These are phyloP conservation scores for Pascua guehoae DNA, from an alignment of 1,284 basidiomycete species.

Conservation along the genomic window DNA sequence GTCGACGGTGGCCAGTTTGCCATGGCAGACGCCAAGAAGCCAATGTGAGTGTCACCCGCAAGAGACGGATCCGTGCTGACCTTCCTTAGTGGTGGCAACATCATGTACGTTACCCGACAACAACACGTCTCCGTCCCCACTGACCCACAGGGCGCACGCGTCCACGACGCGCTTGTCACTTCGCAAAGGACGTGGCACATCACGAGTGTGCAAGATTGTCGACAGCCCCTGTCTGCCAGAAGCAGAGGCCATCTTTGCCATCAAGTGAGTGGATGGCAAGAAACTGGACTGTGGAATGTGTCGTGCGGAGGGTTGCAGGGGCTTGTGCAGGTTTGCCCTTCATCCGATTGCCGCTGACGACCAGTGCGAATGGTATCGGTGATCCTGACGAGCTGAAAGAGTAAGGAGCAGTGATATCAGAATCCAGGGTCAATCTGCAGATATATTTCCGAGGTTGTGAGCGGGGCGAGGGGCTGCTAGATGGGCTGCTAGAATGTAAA, in stretches of 20 bases:
- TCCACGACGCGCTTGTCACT: constrained; percentile 91
- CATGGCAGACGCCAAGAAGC: constrained; percentile 82
- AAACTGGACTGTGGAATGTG: background rate
- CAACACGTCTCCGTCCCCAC: background rate
- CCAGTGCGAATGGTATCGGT: constrained; percentile 70
- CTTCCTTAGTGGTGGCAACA: constrained; percentile 68
- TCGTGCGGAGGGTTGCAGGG: background rate
- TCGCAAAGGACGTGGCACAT: constrained; percentile 88
- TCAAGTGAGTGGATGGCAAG: constrained; percentile 56
- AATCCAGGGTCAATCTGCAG: no score
- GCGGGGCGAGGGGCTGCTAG: no score
- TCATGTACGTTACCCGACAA: constrained; percentile 55
- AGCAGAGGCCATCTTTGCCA: constrained; percentile 92
- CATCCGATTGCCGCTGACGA: background rate
- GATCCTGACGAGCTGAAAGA: constrained; percentile 80
- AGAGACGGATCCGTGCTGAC: constrained; percentile 11
- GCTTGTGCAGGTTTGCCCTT: no score
- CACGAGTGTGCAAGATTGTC: constrained; percentile 93
- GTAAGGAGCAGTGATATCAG: constrained; percentile 19
- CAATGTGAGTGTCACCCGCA: constrained; percentile 56
- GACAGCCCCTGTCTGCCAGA: constrained; percentile 98
- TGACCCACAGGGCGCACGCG: constrained; percentile 64
- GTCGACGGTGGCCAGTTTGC: constrained; percentile 89
- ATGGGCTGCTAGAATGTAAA: no score
- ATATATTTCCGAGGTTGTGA: no score